phyloP scores from a whole-genome alignment of 225 moss, liverwort and hornwort species.

The Bryum argenteum region DNA sequence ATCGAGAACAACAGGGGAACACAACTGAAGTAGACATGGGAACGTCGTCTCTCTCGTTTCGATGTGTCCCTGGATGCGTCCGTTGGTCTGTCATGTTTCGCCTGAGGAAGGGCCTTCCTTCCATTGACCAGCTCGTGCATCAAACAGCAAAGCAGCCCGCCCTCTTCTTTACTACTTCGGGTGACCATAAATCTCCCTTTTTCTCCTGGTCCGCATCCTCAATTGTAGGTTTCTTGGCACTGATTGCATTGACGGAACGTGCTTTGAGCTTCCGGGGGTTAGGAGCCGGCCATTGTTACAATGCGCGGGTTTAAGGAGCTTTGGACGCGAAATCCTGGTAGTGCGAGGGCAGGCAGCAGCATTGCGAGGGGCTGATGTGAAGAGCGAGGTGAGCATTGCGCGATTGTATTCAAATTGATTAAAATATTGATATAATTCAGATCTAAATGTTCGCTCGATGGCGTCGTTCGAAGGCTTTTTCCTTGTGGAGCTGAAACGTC shows the following conservation, averaged over 20 bases:
- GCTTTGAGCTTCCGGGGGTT: neutral
- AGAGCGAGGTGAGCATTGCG: neutral
- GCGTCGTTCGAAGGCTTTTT: neutral
- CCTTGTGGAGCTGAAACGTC: neutral
- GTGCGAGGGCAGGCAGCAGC: neutral
- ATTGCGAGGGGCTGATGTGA: neutral
- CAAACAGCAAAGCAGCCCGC: neutral
- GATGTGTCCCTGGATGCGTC: constrained; percentile 8
- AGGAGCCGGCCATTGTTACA: neutral
- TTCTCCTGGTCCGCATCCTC: neutral
- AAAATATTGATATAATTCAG: neutral
- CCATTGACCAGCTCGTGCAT: neutral
- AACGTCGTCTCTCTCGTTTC: constrained; percentile 8
- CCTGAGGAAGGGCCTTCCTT: constrained; percentile 5
- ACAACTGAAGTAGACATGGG: neutral
- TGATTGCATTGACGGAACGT: neutral
- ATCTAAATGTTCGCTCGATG: neutral
- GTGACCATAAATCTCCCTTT: too few species aligned
- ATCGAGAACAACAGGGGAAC: neutral
- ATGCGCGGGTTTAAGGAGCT: neutral
- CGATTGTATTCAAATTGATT: neutral
- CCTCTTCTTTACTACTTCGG: neutral
- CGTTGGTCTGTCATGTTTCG: constrained; percentile 18
- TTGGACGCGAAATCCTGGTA: neutral
- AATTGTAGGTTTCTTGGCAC: neutral